Conservation (phyloP, 345 rosid genomes). For the Camelina sativa region DNA sequence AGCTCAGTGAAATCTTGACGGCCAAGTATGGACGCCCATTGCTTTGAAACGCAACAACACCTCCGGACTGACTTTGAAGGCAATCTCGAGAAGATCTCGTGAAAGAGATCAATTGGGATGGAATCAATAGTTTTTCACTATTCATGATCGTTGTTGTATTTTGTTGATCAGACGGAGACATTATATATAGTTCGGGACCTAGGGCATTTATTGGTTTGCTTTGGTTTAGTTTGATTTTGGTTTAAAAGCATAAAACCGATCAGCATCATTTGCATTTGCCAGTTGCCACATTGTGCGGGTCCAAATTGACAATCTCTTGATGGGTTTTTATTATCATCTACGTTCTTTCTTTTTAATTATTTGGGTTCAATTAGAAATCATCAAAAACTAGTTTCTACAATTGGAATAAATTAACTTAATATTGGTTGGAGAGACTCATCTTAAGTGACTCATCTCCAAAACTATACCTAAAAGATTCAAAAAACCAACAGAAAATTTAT, state of each 20-base stretch:
- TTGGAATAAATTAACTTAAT: no score
- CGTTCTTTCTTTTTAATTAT: no score
- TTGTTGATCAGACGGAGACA: not conserved
- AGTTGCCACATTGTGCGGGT: no score
- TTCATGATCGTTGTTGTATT: not conserved
- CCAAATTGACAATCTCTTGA: no score
- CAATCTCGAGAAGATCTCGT: constrained; percentile 6
- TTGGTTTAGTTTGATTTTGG: not conserved
- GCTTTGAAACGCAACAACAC: constrained; percentile 4
- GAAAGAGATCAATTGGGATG: constrained; percentile 10
- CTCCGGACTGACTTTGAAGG: not conserved
- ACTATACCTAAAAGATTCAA: not conserved
- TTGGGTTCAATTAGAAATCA: no score
- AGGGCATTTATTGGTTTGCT: not conserved
- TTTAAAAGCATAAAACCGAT: not conserved
- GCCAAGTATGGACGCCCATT: not conserved
- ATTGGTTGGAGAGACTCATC: no score
- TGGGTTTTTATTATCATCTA: no score
- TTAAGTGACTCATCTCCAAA: not conserved
- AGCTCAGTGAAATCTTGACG: not conserved
- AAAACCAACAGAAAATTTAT: constrained; percentile 26
- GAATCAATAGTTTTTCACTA: not conserved
- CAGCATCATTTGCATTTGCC: not conserved
- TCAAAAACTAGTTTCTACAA: no score
- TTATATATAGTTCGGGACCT: not conserved